phyloP scores from a whole-genome alignment of 768 basidiomycete genomes.

The Postia placenta region DNA sequence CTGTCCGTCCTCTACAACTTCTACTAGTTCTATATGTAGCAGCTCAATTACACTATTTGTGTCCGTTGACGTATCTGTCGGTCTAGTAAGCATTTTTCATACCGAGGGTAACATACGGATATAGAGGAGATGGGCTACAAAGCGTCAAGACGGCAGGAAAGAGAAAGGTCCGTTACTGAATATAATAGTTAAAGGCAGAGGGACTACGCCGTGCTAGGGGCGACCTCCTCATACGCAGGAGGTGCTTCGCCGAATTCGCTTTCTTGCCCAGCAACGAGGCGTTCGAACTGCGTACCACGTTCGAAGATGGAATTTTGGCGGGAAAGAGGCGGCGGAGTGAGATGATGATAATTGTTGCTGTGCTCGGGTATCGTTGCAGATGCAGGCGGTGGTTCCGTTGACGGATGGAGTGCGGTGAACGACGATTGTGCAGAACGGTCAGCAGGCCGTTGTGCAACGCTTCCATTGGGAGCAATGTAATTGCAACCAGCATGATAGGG shows the following conservation, averaged over 20 bases:
- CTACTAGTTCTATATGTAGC: no score
- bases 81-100: no score
- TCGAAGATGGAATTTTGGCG: conserved; percentile 26
- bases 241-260: conserved; percentile 79
- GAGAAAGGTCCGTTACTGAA: neutral
- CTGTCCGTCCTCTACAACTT: no score
- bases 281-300: conserved; percentile 58
- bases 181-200: no score
- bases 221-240: conserved; percentile 54
- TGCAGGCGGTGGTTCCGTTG: neutral
- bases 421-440: neutral
- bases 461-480: neutral
- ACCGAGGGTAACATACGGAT: no score
- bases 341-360: conserved; percentile 2
- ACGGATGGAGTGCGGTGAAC: neutral
- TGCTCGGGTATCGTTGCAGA: neutral
- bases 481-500: conserved; percentile 10
- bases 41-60: no score
- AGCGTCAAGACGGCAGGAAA: no score
- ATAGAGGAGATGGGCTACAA: no score
- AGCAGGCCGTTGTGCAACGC: neutral
- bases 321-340: neutral
- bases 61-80: no score
- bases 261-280: conserved; percentile 77
- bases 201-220: no score